Evolutionary conservation across 2,329 filamentous ascomycete genomes (phyloP).

Genomic region (Apiospora phragmitis): DNA sequence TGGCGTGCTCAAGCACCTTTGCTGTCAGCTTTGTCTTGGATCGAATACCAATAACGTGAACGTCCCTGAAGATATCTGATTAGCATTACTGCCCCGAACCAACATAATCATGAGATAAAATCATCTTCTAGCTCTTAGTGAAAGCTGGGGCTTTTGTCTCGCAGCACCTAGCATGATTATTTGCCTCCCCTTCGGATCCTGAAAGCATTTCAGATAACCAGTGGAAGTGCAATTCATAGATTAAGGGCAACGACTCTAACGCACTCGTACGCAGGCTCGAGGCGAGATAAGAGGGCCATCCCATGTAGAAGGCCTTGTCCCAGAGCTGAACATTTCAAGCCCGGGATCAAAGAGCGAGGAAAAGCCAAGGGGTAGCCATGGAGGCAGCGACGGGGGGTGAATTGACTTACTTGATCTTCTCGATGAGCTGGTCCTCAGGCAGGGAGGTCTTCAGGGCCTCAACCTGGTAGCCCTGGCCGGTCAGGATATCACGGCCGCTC

Average conservation of each 20-base stretch:
- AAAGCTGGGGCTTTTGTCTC: no score
- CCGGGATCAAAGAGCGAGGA: no score
- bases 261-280: no score
- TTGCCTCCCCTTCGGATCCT: no score
- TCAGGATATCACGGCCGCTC: conserved; percentile 81
- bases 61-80: conserved; percentile 61
- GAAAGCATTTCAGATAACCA: no score
- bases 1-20: conserved; percentile 82
- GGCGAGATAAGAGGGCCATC: no score
- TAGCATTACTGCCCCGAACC: neutral
- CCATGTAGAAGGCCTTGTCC: no score
- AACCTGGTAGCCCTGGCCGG: conserved; percentile 89
- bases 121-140: neutral
- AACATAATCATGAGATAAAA: neutral
- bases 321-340: no score
- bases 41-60: conserved; percentile 96
- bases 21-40: conserved; percentile 95
- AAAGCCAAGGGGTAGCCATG: neutral
- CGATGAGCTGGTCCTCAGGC: conserved; percentile 89
- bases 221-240: no score
- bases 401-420: conserved; percentile 80
- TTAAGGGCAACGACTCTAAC: no score
- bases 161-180: no score
- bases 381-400: neutral
- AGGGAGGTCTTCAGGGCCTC: conserved; percentile 87